Evolutionary conservation across 1,284 basidiomycete genomes (phyloP).

Genomic region (Clitocybe nebularis): DNA sequence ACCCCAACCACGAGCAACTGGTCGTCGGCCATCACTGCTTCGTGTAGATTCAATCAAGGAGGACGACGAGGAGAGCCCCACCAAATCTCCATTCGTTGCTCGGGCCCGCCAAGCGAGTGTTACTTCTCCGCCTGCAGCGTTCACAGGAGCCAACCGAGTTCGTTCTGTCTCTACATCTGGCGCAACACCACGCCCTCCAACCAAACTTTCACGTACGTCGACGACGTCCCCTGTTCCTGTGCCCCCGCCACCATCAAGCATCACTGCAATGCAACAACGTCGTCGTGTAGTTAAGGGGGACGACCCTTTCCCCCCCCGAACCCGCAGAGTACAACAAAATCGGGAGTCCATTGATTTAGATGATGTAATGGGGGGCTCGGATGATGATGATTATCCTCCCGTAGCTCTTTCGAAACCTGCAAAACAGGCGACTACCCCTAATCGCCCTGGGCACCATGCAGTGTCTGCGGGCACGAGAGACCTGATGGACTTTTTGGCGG

Average conservation of each 20-base stretch:
- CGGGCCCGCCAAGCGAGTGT: slow-evolving; percentile 32
- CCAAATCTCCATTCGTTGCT: slow-evolving; percentile 23
- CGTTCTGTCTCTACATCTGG: slow-evolving; percentile 38
- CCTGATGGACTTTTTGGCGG: slow-evolving; percentile 24
- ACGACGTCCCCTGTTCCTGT: slow-evolving; percentile 18
- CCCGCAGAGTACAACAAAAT: slow-evolving; percentile 48
- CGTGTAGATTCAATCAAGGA: slow-evolving; percentile 62
- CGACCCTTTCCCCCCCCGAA: slow-evolving; percentile 39
- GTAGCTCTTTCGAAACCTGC: slow-evolving; percentile 24
- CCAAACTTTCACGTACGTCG: slow-evolving; percentile 22
- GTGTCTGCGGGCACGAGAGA: slow-evolving; percentile 18
- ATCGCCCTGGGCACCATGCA: slow-evolving; percentile 10
- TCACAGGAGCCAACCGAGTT: slow-evolving; percentile 24
- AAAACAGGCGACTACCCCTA: slow-evolving; percentile 23
- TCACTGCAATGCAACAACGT: slow-evolving; percentile 18
- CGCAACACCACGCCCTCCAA: slow-evolving; percentile 19
- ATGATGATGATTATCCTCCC: slow-evolving; percentile 43
- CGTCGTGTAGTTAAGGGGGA: slow-evolving; percentile 14
- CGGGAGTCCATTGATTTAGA: slow-evolving; percentile 71
- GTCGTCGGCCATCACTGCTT: slow-evolving; percentile 40
- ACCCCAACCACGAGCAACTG: slow-evolving; percentile 32
- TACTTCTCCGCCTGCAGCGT: slow-evolving; percentile 21
- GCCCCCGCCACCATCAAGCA: slow-evolving; percentile 11
- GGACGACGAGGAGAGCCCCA: slow-evolving; percentile 41
- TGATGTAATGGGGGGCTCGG: slow-evolving; percentile 66